Percentiles rank a stretch among this genome's conserved stretches.
Conservation (phyloP, 2,329 filamentous ascomycete genomes). For the Colletotrichum godetiae region DNA sequence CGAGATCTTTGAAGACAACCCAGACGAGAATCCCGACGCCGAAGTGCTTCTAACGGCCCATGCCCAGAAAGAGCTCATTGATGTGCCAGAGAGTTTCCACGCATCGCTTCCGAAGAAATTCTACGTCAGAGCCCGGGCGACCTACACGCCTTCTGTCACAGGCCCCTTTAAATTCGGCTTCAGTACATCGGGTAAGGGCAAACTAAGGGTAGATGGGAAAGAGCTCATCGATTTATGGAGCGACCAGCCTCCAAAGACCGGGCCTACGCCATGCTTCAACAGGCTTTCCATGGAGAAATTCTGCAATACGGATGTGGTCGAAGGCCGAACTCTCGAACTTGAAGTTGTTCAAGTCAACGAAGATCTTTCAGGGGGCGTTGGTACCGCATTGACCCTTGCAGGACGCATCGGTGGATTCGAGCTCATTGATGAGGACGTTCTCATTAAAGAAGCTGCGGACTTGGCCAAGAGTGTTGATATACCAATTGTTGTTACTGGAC, state of each 20-base stretch:
- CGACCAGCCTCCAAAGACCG: constrained; percentile 30
- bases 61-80: constrained; percentile 33
- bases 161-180: constrained; percentile 31
- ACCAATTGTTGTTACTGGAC: constrained; percentile 78
- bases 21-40: constrained; percentile 9
- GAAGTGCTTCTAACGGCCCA: constrained; percentile 15
- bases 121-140: constrained; percentile 30
- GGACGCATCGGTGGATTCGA: constrained; percentile 68
- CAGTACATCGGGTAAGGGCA: constrained; percentile 40
- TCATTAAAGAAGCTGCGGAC: constrained; percentile 73
- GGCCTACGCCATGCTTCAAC: constrained; percentile 35
- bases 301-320: neutral
- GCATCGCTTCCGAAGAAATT: constrained; percentile 28
- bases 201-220: constrained; percentile 40
- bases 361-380: constrained; percentile 38
- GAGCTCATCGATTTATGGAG: constrained; percentile 41
- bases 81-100: constrained; percentile 34
- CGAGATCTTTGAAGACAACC: constrained; percentile 31
- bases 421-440: constrained; percentile 65
- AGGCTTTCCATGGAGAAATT: constrained; percentile 35
- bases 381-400: constrained; percentile 38
- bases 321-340: constrained; percentile 9
- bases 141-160: constrained; percentile 13
- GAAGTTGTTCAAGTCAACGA: constrained; percentile 35
- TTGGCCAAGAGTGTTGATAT: constrained; percentile 79